Conservation (phyloP, 371 early-diverging fungal species). For the Rhizopus arrhizus region DNA sequence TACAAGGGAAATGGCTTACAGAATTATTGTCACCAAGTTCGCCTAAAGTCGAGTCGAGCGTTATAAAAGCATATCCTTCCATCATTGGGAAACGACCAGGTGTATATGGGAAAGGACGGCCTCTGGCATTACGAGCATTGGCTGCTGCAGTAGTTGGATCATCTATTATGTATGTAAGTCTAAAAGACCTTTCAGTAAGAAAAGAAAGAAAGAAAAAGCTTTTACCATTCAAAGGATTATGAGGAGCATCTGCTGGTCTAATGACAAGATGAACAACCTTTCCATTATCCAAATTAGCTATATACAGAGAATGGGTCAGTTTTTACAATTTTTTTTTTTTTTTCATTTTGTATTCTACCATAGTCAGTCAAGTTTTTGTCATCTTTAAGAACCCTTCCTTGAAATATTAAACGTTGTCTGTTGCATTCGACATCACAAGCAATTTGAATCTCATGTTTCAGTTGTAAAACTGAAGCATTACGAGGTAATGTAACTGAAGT, state of each 20-base stretch:
- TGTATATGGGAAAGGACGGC: constrained; percentile 1
- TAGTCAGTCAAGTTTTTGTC: constrained; percentile 58
- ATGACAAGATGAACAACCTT: constrained; percentile 66
- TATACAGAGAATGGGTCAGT: neutral
- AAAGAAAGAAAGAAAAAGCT: neutral
- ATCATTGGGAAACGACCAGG: constrained; percentile 35
- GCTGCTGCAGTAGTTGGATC: constrained; percentile 22
- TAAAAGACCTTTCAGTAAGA: neutral
- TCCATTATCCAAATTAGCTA: constrained; percentile 60
- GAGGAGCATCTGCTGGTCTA: constrained; percentile 56
- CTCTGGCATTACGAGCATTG: neutral
- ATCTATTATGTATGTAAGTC: constrained; percentile 7
- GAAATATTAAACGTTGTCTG: constrained; percentile 64
- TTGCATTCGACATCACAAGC: constrained; percentile 56
- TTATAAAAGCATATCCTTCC: constrained; percentile 55
- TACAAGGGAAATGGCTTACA: constrained; percentile 21
- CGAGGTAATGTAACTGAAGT: constrained; percentile 55
- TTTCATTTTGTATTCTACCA: constrained; percentile 34
- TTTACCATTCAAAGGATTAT: constrained; percentile 57
- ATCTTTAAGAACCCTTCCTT: constrained; percentile 62
- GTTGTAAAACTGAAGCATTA: constrained; percentile 55
- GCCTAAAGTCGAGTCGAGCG: constrained; percentile 36
- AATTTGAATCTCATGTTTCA: constrained; percentile 57
- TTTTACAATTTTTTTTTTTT: neutral
- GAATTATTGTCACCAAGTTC: constrained; percentile 40